These are phyloP conservation scores for Fusarium caatingaense DNA, from an alignment of 2,329 filamentous ascomycete species.

Conservation along the genomic window DNA sequence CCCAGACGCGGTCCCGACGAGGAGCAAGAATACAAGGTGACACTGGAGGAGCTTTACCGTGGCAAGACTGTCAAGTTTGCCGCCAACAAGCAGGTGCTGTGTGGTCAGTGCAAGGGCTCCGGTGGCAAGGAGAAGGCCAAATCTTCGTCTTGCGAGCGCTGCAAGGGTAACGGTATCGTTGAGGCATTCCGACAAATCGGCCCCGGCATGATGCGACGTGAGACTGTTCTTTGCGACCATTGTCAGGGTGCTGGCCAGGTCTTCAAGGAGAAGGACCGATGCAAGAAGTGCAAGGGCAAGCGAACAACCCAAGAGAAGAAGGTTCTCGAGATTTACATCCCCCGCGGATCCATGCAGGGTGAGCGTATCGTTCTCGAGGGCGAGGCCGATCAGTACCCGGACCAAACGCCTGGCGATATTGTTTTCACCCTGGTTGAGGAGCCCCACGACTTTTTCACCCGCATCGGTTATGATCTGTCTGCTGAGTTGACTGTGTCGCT, in stretches of 20 bases:
- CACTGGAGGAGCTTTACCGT: constrained; percentile 95
- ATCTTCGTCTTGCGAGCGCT: constrained; percentile 82
- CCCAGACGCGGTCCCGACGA: constrained; percentile 83
- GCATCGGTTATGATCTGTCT: constrained; percentile 85
- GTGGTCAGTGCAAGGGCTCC: constrained; percentile 84
- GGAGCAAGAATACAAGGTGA: constrained; percentile 90
- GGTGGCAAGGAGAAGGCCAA: constrained; percentile 95
- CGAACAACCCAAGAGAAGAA: constrained; percentile 89
- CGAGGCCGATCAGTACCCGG: constrained; percentile 92
- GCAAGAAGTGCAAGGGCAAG: constrained; percentile 98
- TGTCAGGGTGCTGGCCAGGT: constrained; percentile 88
- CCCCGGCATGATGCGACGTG: constrained; percentile 85
- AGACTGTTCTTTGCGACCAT: constrained; percentile 81
- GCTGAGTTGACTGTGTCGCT: constrained; percentile 85
- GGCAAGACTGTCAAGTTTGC: constrained; percentile 98
- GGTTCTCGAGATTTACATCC: constrained; percentile 95
- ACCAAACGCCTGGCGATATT: constrained; percentile 91
- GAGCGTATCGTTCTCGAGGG: constrained; percentile 91
- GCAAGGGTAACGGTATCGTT: constrained; percentile 81
- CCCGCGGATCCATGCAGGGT: constrained; percentile 84
- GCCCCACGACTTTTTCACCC: constrained; percentile 82
- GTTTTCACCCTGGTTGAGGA: constrained; percentile 88
- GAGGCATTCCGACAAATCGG: constrained; percentile 85
- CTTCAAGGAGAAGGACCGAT: constrained; percentile 96
- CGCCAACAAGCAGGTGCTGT: constrained; percentile 93